phyloP scores from a whole-genome alignment of 192 early-diverging fungal genomes.

The Coemansia sp. region DNA sequence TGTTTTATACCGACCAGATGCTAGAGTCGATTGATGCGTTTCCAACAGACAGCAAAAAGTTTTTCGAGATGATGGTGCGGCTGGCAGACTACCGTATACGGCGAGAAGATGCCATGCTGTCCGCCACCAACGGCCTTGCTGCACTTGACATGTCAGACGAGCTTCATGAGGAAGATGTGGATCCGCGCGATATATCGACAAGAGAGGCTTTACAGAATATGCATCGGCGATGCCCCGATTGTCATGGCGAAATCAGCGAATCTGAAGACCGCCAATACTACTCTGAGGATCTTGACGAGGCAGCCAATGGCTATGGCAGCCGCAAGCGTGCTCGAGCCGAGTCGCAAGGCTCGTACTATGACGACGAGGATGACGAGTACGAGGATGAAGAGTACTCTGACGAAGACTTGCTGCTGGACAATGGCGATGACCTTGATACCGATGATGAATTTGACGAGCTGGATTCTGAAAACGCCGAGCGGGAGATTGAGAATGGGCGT shows the following conservation, averaged over 20 bases:
- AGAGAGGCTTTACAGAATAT: no score
- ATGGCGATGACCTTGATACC: slow-evolving; percentile 62
- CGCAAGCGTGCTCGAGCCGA: slow-evolving; percentile 32
- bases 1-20: slow-evolving; percentile 51
- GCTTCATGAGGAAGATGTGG: slow-evolving; percentile 35
- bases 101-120: slow-evolving; percentile 60
- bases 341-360: slow-evolving; percentile 11
- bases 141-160: slow-evolving; percentile 42
- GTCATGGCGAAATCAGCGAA: slow-evolving; percentile 45
- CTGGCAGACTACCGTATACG: slow-evolving; percentile 87
- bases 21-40: slow-evolving; percentile 42
- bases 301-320: slow-evolving; percentile 2
- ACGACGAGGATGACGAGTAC: slow-evolving; percentile 10
- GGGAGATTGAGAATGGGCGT: slow-evolving; percentile 88
- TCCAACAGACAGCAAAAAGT: slow-evolving; percentile 87
- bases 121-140: slow-evolving; percentile 23
- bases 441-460: slow-evolving; percentile 64
- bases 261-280: slow-evolving; percentile 25
- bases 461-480: slow-evolving; percentile 70
- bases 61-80: slow-evolving; percentile 95
- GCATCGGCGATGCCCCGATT: slow-evolving; percentile 41
- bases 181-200: slow-evolving; percentile 4
- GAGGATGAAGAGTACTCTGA: slow-evolving; percentile 7
- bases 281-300: slow-evolving; percentile 10
- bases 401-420: slow-evolving; percentile 43